A percentile compares a stretch with the other conserved stretches of the same genome.
phyloP scores from a whole-genome alignment of 2,329 filamentous ascomycete genomes.

The Phialophora expanda region DNA sequence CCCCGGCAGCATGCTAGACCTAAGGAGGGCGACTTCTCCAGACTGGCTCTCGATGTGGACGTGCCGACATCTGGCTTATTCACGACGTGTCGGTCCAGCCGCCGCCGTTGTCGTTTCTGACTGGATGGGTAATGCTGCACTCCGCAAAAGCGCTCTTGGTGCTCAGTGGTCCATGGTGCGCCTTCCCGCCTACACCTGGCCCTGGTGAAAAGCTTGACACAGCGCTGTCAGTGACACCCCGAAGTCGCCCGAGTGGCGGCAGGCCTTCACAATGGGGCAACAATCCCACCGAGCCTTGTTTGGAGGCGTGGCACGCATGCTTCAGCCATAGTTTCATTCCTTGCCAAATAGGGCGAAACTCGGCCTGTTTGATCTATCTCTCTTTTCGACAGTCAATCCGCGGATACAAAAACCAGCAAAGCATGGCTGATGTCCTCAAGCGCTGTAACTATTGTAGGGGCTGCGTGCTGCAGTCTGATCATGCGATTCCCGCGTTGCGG shows the following conservation, averaged over 20 bases:
- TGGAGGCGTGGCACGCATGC: neutral
- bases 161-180: neutral
- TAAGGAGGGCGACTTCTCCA: neutral
- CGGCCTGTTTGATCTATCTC: neutral
- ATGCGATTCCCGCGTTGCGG: too few relatives aligned
- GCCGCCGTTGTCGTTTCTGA: neutral
- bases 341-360: neutral
- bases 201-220: neutral
- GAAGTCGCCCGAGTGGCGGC: conserved; percentile 1
- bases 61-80: neutral
- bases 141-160: neutral
- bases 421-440: neutral
- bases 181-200: neutral
- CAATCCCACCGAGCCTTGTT: neutral
- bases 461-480: too few relatives aligned
- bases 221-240: neutral
- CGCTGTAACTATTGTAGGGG: neutral
- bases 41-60: too few relatives aligned
- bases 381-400: neutral
- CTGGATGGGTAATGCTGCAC: neutral
- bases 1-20: neutral
- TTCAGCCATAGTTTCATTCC: neutral
- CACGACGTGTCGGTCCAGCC: neutral
- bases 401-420: neutral
- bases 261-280: neutral